Evolutionary conservation across 2,329 filamentous ascomycete genomes (phyloP).

Genomic region (Myriosclerotinia curreyana): DNA sequence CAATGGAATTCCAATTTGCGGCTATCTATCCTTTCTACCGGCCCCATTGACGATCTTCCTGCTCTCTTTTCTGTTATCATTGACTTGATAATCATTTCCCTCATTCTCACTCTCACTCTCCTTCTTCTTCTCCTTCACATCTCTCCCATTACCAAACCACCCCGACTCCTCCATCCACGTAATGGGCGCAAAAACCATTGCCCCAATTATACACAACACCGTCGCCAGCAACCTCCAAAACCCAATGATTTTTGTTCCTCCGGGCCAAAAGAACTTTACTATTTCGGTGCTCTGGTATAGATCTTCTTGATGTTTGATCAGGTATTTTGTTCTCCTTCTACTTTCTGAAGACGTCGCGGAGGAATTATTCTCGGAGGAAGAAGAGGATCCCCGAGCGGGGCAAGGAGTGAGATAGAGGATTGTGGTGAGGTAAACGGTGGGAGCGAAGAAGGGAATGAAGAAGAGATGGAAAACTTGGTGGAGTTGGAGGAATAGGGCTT

Average conservation of each 20-base stretch:
- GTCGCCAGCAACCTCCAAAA: conserved; percentile 53
- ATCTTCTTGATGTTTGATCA: conserved; percentile 75
- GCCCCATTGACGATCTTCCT: not conserved
- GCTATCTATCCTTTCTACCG: not conserved
- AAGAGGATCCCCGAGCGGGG: conserved; percentile 26
- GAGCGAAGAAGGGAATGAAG: conserved; percentile 71
- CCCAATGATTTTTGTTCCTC: conserved; percentile 55
- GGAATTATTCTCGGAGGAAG: too few relatives aligned
- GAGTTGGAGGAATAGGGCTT: conserved; percentile 70
- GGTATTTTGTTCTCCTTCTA: conserved; percentile 51
- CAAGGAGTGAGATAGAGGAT: conserved; percentile 60
- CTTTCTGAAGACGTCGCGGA: not conserved
- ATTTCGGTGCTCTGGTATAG: conserved; percentile 76
- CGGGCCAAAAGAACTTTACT: conserved; percentile 66
- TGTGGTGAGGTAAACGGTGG: conserved; percentile 64
- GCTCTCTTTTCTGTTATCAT: not conserved
- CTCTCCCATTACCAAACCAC: conserved; percentile 21
- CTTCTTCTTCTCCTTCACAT: not conserved
- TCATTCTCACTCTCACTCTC: not conserved
- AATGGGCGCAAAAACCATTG: conserved; percentile 50
- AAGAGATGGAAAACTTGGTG: conserved; percentile 75
- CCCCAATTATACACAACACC: conserved; percentile 59
- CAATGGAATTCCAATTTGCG: too few relatives aligned
- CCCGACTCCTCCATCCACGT: conserved; percentile 48
- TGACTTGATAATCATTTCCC: not conserved